phyloP scores from a whole-genome alignment of 1,284 basidiomycete genomes.

The Spongispora temasekensis region DNA sequence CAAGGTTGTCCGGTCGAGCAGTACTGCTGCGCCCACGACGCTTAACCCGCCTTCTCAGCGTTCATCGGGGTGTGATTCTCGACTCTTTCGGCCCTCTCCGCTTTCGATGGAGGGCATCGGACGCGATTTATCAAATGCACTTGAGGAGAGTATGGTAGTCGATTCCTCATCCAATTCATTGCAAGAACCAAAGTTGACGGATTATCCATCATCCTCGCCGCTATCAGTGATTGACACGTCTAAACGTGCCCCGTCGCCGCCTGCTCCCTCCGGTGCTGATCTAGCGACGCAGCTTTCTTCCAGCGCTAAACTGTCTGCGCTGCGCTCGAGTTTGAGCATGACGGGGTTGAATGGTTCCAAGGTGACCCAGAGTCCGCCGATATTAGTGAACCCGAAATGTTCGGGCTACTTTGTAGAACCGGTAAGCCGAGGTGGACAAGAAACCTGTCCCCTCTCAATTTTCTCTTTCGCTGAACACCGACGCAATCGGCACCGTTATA shows the following conservation, averaged over 20 bases:
- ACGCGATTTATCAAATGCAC: slow-evolving; percentile 34
- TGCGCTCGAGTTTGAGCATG: slow-evolving; percentile 31
- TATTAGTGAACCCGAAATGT: slow-evolving; percentile 76
- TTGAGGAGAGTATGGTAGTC: slow-evolving; percentile 23
- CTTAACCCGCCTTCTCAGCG: slow-evolving; percentile 13
- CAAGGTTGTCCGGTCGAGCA: not conserved
- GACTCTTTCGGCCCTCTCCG: slow-evolving; percentile 11
- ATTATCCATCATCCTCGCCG: not conserved
- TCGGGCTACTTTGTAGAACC: slow-evolving; percentile 98
- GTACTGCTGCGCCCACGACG: not conserved
- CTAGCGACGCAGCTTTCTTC: slow-evolving; percentile 36
- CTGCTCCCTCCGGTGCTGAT: slow-evolving; percentile 15
- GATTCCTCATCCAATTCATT: not conserved
- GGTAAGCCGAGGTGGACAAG: not conserved
- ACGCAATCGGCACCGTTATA: not conserved
- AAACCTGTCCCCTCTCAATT: not conserved
- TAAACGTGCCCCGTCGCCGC: slow-evolving; percentile 7
- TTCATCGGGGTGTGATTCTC: slow-evolving; percentile 15
- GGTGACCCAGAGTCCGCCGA: slow-evolving; percentile 54
- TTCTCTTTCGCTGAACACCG: not conserved
- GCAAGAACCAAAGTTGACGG: not conserved
- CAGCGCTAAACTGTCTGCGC: slow-evolving; percentile 34
- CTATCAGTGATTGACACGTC: not conserved
- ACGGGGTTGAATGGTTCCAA: slow-evolving; percentile 21
- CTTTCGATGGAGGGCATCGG: slow-evolving; percentile 37